These are phyloP conservation scores for Suillus luteus DNA, from an alignment of 768 basidiomycete genomes.

Conservation along the genomic window DNA sequence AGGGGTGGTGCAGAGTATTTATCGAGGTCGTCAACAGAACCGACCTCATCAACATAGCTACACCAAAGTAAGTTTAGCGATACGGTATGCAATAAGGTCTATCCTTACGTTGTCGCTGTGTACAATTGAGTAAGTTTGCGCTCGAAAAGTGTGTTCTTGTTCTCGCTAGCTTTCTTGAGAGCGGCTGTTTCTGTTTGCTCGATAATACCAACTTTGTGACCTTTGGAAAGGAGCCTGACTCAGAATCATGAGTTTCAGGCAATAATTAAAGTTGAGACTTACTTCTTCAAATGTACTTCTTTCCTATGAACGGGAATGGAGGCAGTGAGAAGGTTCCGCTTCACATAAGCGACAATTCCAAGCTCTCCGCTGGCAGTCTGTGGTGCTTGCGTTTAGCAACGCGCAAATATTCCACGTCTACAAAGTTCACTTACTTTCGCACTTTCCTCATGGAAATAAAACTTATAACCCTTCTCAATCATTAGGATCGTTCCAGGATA, in stretches of 20 bases:
- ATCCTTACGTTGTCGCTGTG: conserved; percentile 80
- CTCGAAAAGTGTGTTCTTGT: conserved; percentile 70
- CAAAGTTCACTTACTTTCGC: conserved; percentile 54
- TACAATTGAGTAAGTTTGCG: conserved; percentile 77
- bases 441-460: conserved; percentile 81
- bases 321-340: conserved; percentile 75
- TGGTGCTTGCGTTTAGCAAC: conserved; percentile 16
- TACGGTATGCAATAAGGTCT: conserved; percentile 11
- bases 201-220: conserved; percentile 83
- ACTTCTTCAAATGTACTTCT: conserved; percentile 79
- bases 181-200: conserved; percentile 87
- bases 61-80: conserved; percentile 8
- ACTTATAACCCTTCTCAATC: conserved; percentile 85
- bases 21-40: conserved; percentile 64
- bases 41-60: conserved; percentile 85
- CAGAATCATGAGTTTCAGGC: too few species aligned
- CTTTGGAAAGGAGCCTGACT: conserved; percentile 68
- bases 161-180: conserved; percentile 81
- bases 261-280: conserved; percentile 18
- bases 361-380: conserved; percentile 77
- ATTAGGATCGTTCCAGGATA: conserved; percentile 70
- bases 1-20: conserved; percentile 62
- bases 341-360: conserved; percentile 71
- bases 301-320: conserved; percentile 71
- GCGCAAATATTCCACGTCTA: not conserved